Percentiles rank a stretch among this genome's conserved stretches.
phyloP scores from a whole-genome alignment of 495 filamentous ascomycete genomes.

The Glarea lozoyensis region DNA sequence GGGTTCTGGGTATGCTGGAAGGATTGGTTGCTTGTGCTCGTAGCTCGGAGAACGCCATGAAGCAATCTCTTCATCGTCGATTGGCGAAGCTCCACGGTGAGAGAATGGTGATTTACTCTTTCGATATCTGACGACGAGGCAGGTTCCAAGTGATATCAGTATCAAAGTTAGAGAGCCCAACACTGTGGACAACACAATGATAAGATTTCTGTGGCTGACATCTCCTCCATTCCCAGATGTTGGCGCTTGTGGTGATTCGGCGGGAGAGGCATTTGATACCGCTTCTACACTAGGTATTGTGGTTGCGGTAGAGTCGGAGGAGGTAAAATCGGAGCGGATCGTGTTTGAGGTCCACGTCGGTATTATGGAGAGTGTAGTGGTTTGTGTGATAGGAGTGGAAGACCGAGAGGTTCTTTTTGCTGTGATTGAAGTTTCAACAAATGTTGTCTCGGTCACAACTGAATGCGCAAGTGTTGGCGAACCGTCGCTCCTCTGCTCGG shows the following conservation, averaged over 20 bases:
- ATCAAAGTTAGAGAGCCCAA: conserved; percentile 14
- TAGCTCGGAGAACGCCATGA: conserved; percentile 11
- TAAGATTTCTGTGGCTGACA: conserved; percentile 1
- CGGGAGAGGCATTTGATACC: not conserved
- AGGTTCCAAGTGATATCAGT: conserved; percentile 1
- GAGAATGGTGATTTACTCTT: conserved; percentile 12
- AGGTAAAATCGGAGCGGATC: not conserved
- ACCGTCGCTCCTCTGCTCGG: not conserved
- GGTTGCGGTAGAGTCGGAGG: not conserved
- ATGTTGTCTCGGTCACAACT: not conserved
- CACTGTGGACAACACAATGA: conserved; percentile 18
- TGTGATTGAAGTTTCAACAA: not conserved
- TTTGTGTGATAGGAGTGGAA: not conserved
- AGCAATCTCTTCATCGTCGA: conserved; percentile 20
- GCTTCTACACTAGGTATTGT: not conserved
- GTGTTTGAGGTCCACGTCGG: not conserved
- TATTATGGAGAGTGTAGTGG: not conserved
- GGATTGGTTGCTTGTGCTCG: conserved; percentile 8
- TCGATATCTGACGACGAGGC: conserved; percentile 12
- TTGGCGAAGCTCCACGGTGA: conserved; percentile 16
- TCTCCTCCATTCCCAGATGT: too few species aligned
- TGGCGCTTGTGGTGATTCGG: conserved; percentile 1
- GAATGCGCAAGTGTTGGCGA: not conserved
- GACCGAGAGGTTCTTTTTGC: not conserved
- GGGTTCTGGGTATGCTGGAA: not conserved